Conservation (phyloP, 257 asterid genomes). For the Nicotiana tomentosiformis region DNA sequence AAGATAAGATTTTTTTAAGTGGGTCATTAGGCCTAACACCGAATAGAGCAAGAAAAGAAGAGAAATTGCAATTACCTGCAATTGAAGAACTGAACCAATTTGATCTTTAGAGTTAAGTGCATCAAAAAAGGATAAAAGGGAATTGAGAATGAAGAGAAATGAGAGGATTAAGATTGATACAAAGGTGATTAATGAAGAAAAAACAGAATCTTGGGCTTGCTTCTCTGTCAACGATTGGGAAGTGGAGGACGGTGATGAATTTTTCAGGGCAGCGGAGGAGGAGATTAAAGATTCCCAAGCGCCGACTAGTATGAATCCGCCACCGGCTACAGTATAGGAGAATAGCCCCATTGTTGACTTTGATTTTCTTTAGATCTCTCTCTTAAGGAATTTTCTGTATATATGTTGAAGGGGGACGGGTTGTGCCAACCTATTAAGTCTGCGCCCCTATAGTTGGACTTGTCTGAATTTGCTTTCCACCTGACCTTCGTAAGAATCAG, state of each 20-base stretch:
- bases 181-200: slow-evolving; percentile 50
- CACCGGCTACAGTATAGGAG: slow-evolving; percentile 70
- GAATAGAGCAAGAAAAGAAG: slow-evolving; percentile 59
- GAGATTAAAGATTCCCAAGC: slow-evolving; percentile 56
- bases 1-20: slow-evolving; percentile 22
- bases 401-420: neutral
- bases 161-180: slow-evolving; percentile 49
- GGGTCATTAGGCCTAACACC: slow-evolving; percentile 46
- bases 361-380: neutral
- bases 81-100: slow-evolving; percentile 62
- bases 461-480: neutral
- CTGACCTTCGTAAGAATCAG: neutral
- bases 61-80: slow-evolving; percentile 58
- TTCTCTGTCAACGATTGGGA: slow-evolving; percentile 17
- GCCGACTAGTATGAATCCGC: slow-evolving; percentile 61
- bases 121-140: slow-evolving; percentile 59
- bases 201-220: slow-evolving; percentile 13
- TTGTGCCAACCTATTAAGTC: neutral
- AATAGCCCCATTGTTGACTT: slow-evolving; percentile 58
- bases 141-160: slow-evolving; percentile 44
- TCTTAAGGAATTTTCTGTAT: neutral
- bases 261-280: slow-evolving; percentile 27
- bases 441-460: neutral
- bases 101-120: slow-evolving; percentile 52
- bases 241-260: slow-evolving; percentile 15